phyloP scores from a whole-genome alignment of 805 yeast genomes.

The Saccharomycopsis synnaedendra region DNA sequence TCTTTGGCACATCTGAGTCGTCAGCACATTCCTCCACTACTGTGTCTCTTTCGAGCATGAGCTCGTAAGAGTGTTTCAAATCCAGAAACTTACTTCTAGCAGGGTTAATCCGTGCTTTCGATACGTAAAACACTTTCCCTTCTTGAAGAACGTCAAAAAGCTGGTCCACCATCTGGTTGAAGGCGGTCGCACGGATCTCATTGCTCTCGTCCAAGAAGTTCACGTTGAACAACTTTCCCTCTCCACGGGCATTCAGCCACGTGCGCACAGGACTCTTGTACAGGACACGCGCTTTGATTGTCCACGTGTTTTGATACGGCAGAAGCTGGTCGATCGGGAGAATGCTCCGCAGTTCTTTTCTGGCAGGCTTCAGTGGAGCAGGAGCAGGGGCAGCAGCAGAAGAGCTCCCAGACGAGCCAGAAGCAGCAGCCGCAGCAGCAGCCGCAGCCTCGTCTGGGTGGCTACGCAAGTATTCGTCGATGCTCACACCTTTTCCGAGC shows the following conservation, averaged over 20 bases:
- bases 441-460: conserved; percentile 44
- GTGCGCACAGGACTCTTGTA: conserved; percentile 79
- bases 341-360: conserved; percentile 17
- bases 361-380: conserved; percentile 13
- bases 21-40: conserved; percentile 54
- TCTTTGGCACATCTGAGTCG: conserved; percentile 60
- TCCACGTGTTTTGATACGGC: conserved; percentile 87
- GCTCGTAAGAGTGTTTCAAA: conserved; percentile 80
- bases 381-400: conserved; percentile 18
- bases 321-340: conserved; percentile 69
- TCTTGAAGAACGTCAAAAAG: conserved; percentile 70
- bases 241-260: conserved; percentile 79
- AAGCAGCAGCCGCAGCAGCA: conserved; percentile 9
- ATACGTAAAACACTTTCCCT: conserved; percentile 78
- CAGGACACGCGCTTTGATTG: conserved; percentile 85
- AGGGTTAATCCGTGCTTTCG: conserved; percentile 69
- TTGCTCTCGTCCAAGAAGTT: conserved; percentile 89
- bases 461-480: conserved; percentile 47
- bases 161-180: conserved; percentile 76
- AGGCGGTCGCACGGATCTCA: conserved; percentile 92
- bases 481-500: conserved; percentile 27
- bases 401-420: conserved; percentile 1
- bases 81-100: conserved; percentile 82
- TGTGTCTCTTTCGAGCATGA: conserved; percentile 71
- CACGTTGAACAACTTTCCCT: conserved; percentile 82